Conservation (phyloP, 2,329 filamentous ascomycete species). For the Sordariomycetes sp. region DNA sequence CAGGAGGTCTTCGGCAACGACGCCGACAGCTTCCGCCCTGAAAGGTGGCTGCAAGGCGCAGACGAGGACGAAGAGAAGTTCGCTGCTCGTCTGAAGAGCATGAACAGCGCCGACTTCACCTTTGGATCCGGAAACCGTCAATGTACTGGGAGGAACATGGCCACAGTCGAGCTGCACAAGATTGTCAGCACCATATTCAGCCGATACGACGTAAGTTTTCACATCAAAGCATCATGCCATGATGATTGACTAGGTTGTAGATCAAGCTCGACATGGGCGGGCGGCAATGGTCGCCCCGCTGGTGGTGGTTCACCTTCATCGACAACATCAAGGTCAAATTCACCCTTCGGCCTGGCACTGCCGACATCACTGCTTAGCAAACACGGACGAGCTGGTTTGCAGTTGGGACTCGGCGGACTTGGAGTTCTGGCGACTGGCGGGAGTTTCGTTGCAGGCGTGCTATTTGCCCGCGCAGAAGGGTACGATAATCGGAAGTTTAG, state of each 20-base stretch:
- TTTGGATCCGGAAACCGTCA: slow-evolving; percentile 30
- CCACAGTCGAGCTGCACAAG: slow-evolving; percentile 23
- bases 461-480: too few species aligned
- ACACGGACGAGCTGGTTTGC: too few species aligned
- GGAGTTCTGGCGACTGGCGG: too few species aligned
- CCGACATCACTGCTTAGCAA: background rate
- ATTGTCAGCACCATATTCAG: slow-evolving; percentile 29
- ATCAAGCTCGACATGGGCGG: slow-evolving; percentile 1
- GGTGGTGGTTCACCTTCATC: slow-evolving; percentile 6
- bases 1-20: slow-evolving; percentile 32
- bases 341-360: slow-evolving; percentile 12
- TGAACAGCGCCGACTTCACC: slow-evolving; percentile 25
- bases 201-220: slow-evolving; percentile 23
- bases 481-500: too few species aligned
- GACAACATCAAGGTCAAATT: slow-evolving; percentile 5
- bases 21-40: slow-evolving; percentile 32
- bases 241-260: background rate
- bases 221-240: background rate
- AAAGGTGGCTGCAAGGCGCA: slow-evolving; percentile 32
- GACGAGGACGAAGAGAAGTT: slow-evolving; percentile 21
- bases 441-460: too few species aligned
- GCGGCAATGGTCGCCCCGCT: slow-evolving; percentile 4
- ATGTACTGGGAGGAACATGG: slow-evolving; percentile 27
- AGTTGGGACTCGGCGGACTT: too few species aligned
- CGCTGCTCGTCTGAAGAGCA: slow-evolving; percentile 19